A percentile compares a stretch with the other conserved stretches of the same genome.
Evolutionary conservation across 768 basidiomycete genomes (phyloP).

Genomic region (Tylopilus balloui): DNA sequence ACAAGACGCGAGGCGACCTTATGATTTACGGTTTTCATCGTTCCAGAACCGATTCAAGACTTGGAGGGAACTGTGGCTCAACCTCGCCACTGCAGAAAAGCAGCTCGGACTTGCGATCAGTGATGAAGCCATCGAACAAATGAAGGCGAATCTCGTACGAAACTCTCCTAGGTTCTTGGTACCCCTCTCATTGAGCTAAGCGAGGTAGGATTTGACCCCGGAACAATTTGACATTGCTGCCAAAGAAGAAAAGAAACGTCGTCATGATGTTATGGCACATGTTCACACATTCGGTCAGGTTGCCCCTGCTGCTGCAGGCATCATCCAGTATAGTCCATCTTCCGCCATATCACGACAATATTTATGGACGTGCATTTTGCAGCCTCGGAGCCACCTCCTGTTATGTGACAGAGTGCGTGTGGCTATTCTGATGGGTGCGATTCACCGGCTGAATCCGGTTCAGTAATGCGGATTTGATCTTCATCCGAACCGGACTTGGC

Average conservation of each 20-base stretch:
- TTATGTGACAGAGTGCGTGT: constrained; percentile 92
- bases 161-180: neutral
- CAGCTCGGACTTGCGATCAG: constrained; percentile 87
- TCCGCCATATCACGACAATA: constrained; percentile 6
- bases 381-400: constrained; percentile 97
- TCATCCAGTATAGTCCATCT: constrained; percentile 71
- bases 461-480: constrained; percentile 98
- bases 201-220: constrained; percentile 68
- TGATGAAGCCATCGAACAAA: constrained; percentile 89
- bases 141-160: constrained; percentile 83
- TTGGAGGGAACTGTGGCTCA: constrained; percentile 95
- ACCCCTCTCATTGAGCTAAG: constrained; percentile 7
- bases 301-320: constrained; percentile 91
- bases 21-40: neutral
- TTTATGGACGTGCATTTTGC: constrained; percentile 12
- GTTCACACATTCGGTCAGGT: constrained; percentile 95
- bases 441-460: constrained; percentile 11
- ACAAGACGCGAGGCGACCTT: neutral
- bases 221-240: constrained; percentile 92
- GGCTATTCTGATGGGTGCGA: constrained; percentile 3
- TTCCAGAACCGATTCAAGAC: constrained; percentile 87
- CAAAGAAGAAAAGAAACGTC: constrained; percentile 90
- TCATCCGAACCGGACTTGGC: constrained; percentile 81
- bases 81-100: constrained; percentile 94
- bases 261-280: constrained; percentile 99